Percentiles rank a stretch among this genome's conserved stretches.
phyloP scores from a whole-genome alignment of 495 filamentous ascomycete genomes.

The Lophiostoma macrostomum region DNA sequence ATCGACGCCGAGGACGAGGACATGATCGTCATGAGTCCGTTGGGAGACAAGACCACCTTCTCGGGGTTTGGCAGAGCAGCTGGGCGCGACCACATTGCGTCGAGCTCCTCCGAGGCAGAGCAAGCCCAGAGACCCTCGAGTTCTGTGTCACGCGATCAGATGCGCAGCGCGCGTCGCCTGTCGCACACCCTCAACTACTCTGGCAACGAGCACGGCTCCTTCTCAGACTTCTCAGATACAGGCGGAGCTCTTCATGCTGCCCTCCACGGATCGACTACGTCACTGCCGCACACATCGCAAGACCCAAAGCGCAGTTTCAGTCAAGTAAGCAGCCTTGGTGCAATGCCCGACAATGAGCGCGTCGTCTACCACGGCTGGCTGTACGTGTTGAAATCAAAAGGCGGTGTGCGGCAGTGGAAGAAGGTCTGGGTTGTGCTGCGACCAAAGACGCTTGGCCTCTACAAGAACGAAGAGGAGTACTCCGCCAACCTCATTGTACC shows the following conservation, averaged over 20 bases:
- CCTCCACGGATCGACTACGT: slow-evolving; percentile 43
- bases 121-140: slow-evolving; percentile 9
- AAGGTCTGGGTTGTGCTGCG: slow-evolving; percentile 90
- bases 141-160: slow-evolving; percentile 16
- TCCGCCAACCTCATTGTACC: slow-evolving; percentile 78
- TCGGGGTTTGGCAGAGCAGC: slow-evolving; percentile 27
- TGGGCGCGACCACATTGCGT: slow-evolving; percentile 41
- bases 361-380: slow-evolving; percentile 92
- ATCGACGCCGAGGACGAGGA: slow-evolving; percentile 84
- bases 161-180: slow-evolving; percentile 36
- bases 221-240: slow-evolving; percentile 85
- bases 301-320: slow-evolving; percentile 51
- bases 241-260: slow-evolving; percentile 40
- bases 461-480: slow-evolving; percentile 93
- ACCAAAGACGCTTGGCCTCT: slow-evolving; percentile 79
- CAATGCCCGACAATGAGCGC: slow-evolving; percentile 60
- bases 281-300: slow-evolving; percentile 31
- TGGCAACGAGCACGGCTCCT: slow-evolving; percentile 80
- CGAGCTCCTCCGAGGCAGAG: slow-evolving; percentile 64
- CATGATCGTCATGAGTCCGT: slow-evolving; percentile 65
- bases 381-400: slow-evolving; percentile 76
- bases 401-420: slow-evolving; percentile 93
- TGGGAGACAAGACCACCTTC: slow-evolving; percentile 38
- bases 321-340: slow-evolving; percentile 54
- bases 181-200: slow-evolving; percentile 71